A percentile compares a stretch with the other conserved stretches of the same genome.
These are phyloP conservation scores for Myochromella boudieri DNA, from an alignment of 768 basidiomycete species.

Conservation along the genomic window DNA sequence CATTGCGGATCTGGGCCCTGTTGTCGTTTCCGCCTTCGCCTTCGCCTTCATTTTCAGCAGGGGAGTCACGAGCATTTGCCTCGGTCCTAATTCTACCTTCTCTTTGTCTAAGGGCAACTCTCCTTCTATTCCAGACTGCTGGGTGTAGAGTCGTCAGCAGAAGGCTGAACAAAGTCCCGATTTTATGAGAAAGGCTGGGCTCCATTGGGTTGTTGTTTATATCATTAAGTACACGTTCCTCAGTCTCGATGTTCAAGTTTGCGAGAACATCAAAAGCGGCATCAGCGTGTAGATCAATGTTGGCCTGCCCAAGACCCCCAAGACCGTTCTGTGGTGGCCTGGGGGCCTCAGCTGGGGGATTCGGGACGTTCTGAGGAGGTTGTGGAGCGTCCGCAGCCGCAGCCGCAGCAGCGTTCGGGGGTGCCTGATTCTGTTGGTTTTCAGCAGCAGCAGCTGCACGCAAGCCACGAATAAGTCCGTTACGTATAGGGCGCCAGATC, in stretches of 20 bases:
- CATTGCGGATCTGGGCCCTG: conserved; percentile 38
- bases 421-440: conserved; percentile 22
- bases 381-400: conserved; percentile 7
- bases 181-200: conserved; percentile 51
- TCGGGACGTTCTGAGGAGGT: conserved; percentile 15
- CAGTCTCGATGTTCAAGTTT: conserved; percentile 53
- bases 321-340: conserved; percentile 15
- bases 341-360: conserved; percentile 17
- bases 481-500: conserved; percentile 69
- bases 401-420: conserved; percentile 13
- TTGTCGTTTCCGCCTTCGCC: conserved; percentile 25
- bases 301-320: conserved; percentile 17
- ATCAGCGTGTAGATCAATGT: conserved; percentile 31
- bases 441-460: conserved; percentile 35
- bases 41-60: conserved; percentile 28
- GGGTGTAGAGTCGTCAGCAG: conserved; percentile 67
- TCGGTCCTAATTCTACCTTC: conserved; percentile 72
- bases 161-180: conserved; percentile 52
- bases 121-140: conserved; percentile 70
- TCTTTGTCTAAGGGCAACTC: conserved; percentile 54
- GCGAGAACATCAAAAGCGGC: conserved; percentile 50
- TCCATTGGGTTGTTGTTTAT: conserved; percentile 32
- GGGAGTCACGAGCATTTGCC: conserved; percentile 43
- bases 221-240: conserved; percentile 50
- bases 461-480: conserved; percentile 34